Evolutionary conservation across 139 green algal species (phyloP).

Genomic region (Picochlorum sp.): DNA sequence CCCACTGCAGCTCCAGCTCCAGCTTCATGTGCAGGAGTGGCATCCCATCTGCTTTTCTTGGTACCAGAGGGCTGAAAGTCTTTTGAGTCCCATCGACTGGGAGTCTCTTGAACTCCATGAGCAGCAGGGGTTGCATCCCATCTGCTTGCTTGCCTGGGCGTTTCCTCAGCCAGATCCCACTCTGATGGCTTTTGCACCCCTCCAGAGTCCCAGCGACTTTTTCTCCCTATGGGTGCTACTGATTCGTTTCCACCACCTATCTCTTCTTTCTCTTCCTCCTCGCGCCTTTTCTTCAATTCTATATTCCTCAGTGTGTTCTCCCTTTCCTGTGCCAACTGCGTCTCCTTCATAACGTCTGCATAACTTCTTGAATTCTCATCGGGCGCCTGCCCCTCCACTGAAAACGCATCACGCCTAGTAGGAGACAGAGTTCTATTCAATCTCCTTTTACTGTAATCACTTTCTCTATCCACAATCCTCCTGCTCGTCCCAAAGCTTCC

Average conservation of each 20-base stretch:
- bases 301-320: conserved; percentile 93
- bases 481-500: not conserved
- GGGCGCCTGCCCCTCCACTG: conserved; percentile 67
- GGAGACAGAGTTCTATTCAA: conserved; percentile 79
- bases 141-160: conserved; percentile 35
- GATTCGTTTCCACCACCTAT: conserved; percentile 9
- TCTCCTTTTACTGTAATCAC: conserved; percentile 75
- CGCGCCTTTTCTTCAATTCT: conserved; percentile 40
- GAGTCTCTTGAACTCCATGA: conserved; percentile 3
- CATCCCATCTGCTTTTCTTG: conserved; percentile 65
- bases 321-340: conserved; percentile 66
- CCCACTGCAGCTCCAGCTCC: not conserved
- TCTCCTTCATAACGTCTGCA: conserved; percentile 79
- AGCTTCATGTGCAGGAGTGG: conserved; percentile 25
- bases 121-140: conserved; percentile 54
- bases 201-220: conserved; percentile 73
- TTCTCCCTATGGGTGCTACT: conserved; percentile 43
- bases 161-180: conserved; percentile 77
- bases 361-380: conserved; percentile 58
- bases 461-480: conserved; percentile 80
- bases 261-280: conserved; percentile 18
- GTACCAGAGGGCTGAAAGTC: not conserved
- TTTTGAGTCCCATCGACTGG: conserved; percentile 2
- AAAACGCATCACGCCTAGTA: conserved; percentile 81
- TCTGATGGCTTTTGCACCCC: conserved; percentile 48